Evolutionary conservation across 1,284 basidiomycete species (phyloP), one percentile per base, ranked within the genome.

Genomic region (Acaromyces ingoldii): DNA sequence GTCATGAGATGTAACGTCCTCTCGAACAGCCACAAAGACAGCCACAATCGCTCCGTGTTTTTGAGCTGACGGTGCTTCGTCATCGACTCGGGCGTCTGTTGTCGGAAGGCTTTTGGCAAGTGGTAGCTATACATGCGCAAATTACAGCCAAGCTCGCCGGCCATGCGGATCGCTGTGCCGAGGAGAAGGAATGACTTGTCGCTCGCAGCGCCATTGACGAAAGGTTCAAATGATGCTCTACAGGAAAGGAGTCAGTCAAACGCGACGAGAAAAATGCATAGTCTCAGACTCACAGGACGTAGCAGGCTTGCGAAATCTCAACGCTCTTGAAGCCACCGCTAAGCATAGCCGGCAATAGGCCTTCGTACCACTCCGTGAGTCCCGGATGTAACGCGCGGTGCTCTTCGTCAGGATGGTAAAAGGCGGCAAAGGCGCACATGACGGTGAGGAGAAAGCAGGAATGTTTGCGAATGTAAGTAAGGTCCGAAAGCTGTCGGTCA

Each of bases 231-330:
- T n/a, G n/a, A n/a, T n/a, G n/a, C n/a, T n/a, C n/a, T n/a, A n/a
- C n/a, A n/a, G n/a, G n/a, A n/a, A n/a, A n/a, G n/a, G n/a, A n/a
- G n/a, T n/a, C n/a, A n/a, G n/a, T n/a, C n/a, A n/a, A n/a, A n/a
- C n/a, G n/a, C n/a, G n/a, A n/a, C n/a, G n/a, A n/a, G n/a, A n/a
- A n/a, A n/a, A n/a, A n/a, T n/a, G n/a, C n/a, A n/a, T n/a, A n/a
- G n/a, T n/a, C n/a, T n/a, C n/a, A n/a, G n/a, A 45, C 43, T 45
- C 24, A 45, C 13, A 65, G 33, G 13, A 65, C 15, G 26, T 54
- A 52, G 21, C 57, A 65, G 0, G 58, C 63, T 36, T 65, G 63
- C 0, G 63, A 58, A 47, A 60, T 55, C 50, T 65, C 63, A 30
- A 65, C 63, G 39, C 51, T 60, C 19, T 60, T 63, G 37, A 57